Evolutionary conservation across 257 asterid genomes (phyloP), one percentile per base, ranked within the genome.

Genomic region (Handroanthus guayacan): DNA sequence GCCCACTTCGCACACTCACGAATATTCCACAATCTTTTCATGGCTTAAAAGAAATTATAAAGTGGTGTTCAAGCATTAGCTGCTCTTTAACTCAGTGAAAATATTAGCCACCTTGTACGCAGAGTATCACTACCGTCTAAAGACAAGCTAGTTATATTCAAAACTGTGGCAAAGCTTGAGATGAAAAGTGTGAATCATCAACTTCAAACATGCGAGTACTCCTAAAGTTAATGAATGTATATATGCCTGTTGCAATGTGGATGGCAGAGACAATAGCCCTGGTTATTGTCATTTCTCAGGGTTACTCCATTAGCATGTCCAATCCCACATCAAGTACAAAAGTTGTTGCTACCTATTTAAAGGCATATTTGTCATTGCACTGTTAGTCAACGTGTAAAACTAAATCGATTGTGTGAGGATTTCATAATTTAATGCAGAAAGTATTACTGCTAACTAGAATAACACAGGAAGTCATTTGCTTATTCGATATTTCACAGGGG

Each of bases 101-200:
- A 44, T 66, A 17, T 66, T 9, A 20, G 16, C 9, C 16, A 44
- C 56, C 38, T 38, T 64, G 52, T n/a, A 11, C 14, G 36, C 52
- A 6, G 5, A 8, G 36, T 9, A 66, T 44, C 16, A 6, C 16
- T 9, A 39, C 16, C 36, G 39, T 39, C 51, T 64, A n/a, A 52
- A 64, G 7, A 16, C 13, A 17, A 36, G 16, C 17, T 20, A 41
- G 31, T 11, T 36, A 34, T 14, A 34, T 17, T 31, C 61, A n/a
- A 31, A 25, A 68, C 31, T 6, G 44, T 13, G 73, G 48, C 43
- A 67, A 17, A 47, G 20, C 60, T 67, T 16, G 73, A 67, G 73
- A 5, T 12, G n/a, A 20, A 67, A 11, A 17, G 17, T 6, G 12
- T 41, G 4, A 48, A 10, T 6, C 9, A 63, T n/a, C 34, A 38